Conservation (phyloP, 1,284 basidiomycete genomes). For the Takashimella tepidaria region DNA sequence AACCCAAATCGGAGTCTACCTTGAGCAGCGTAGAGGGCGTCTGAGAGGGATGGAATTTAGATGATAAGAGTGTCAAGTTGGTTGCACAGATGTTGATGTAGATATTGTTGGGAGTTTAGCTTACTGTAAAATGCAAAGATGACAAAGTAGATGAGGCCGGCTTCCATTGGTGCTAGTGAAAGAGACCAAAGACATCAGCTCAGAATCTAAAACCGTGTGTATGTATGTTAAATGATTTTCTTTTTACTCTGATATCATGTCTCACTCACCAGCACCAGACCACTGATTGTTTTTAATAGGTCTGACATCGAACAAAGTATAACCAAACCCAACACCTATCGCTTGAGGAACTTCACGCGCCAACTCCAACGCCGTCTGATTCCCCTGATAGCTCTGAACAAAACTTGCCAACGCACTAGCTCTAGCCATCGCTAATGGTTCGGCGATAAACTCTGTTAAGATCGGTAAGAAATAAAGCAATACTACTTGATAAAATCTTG, state of each 20-base stretch:
- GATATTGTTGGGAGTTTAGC: not conserved
- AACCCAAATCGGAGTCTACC: conserved; percentile 29
- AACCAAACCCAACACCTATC: conserved; percentile 31
- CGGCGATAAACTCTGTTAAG: conserved; percentile 6
- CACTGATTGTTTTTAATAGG: conserved; percentile 26
- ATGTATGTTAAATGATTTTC: not conserved
- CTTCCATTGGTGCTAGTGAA: conserved; percentile 35
- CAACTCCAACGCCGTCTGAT: conserved; percentile 9
- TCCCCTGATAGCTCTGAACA: conserved; percentile 10
- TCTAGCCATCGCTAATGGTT: conserved; percentile 17
- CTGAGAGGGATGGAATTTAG: not conserved
- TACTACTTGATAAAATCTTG: conserved; percentile 40
- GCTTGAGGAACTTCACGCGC: conserved; percentile 34
- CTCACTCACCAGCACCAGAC: conserved; percentile 19
- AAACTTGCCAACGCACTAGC: conserved; percentile 14
- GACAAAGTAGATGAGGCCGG: conserved; percentile 39
- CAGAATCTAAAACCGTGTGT: not conserved
- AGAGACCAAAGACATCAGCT: not conserved
- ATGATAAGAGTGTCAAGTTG: too few relatives aligned
- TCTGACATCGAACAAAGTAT: conserved; percentile 33
- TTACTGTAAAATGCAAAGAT: conserved; percentile 36
- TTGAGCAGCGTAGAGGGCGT: conserved; percentile 24
- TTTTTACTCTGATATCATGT: too few relatives aligned
- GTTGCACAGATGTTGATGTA: too few relatives aligned
- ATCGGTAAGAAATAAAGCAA: conserved; percentile 31